Percentiles rank a stretch among this genome's conserved stretches.
These are phyloP conservation scores for Cylindrodendrum hubeiense DNA, from an alignment of 2,329 filamentous ascomycete genomes.

Conservation along the genomic window DNA sequence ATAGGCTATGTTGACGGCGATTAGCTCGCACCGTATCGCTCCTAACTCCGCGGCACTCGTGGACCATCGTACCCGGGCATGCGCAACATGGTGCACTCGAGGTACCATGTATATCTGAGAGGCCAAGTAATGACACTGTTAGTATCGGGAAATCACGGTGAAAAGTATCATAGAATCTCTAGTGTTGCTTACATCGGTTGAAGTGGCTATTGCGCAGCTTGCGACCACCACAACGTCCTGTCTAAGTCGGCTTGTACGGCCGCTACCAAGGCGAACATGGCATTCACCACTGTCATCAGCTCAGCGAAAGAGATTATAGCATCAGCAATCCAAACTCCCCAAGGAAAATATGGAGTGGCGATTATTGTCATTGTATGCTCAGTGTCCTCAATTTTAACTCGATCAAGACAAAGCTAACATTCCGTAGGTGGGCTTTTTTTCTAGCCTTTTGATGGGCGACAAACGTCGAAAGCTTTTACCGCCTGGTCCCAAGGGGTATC, in stretches of 20 bases:
- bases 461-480: slow-evolving; percentile 3
- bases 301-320: background rate
- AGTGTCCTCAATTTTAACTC: background rate
- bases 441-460: background rate
- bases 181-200: background rate
- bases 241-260: background rate
- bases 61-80: background rate
- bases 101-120: background rate
- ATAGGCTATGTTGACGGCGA: background rate
- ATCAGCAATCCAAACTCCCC: background rate
- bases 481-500: slow-evolving; percentile 9
- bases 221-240: background rate
- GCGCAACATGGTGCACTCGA: no score
- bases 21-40: background rate
- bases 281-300: background rate
- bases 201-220: background rate
- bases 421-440: background rate
- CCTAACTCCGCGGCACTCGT: background rate
- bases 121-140: background rate
- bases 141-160: background rate
- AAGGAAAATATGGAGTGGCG: background rate
- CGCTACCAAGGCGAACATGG: background rate
- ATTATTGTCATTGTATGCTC: background rate
- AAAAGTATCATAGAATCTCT: background rate
- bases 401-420: background rate